Percentiles rank a stretch among this genome's conserved stretches.
Evolutionary conservation across 306 rosid species (phyloP).

Genomic region (Vigna mungo): DNA sequence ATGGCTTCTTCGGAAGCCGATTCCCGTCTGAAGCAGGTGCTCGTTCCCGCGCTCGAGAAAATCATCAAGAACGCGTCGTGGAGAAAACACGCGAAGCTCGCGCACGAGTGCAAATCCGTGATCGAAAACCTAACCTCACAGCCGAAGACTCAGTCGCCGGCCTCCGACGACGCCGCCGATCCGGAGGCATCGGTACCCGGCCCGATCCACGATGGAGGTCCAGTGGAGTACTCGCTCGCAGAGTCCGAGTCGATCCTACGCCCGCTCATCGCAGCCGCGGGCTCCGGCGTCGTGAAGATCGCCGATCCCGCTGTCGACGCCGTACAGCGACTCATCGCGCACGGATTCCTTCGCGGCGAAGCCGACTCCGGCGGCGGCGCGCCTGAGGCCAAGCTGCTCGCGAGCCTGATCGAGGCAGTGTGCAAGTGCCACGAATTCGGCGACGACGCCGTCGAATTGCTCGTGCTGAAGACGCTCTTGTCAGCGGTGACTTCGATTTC

Average conservation of each 20-base stretch:
- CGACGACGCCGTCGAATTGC: conserved; percentile 86
- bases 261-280: conserved; percentile 81
- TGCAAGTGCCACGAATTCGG: conserved; percentile 92
- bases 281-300: conserved; percentile 80
- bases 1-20: conserved; percentile 99
- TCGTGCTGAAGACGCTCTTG: conserved; percentile 84
- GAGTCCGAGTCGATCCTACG: conserved; percentile 85
- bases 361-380: conserved; percentile 74
- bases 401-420: conserved; percentile 81
- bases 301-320: conserved; percentile 97
- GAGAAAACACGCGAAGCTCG: conserved; percentile 93
- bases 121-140: conserved; percentile 64
- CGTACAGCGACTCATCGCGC: conserved; percentile 81
- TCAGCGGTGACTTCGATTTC: conserved; percentile 97
- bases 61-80: conserved; percentile 93
- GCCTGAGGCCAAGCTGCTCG: conserved; percentile 75
- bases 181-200: conserved; percentile 66
- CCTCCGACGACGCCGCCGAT: conserved; percentile 42
- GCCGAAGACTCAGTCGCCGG: conserved; percentile 46
- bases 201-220: conserved; percentile 80
- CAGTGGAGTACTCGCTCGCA: conserved; percentile 69
- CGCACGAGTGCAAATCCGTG: conserved; percentile 88
- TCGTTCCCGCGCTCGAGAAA: conserved; percentile 89
- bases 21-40: conserved; percentile 91
- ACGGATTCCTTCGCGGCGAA: conserved; percentile 92